These are phyloP conservation scores for Pseudonitzschia delicatissima DNA, from an alignment of 108 stramenopile species.

Conservation along the genomic window DNA sequence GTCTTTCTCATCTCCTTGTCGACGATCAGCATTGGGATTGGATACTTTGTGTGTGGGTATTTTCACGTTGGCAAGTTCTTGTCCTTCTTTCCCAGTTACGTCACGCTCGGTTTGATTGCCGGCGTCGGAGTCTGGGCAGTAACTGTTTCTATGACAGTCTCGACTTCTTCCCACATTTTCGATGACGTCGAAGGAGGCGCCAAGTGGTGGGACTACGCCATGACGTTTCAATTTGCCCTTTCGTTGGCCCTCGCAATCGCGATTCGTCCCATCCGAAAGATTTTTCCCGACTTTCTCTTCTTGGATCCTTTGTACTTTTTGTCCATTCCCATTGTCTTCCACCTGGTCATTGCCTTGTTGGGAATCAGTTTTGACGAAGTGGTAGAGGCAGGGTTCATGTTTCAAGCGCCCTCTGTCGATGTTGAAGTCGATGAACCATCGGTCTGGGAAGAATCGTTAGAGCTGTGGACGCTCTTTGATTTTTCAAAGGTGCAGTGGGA, in stretches of 20 bases:
- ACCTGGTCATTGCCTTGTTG: not conserved
- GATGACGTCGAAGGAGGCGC: not conserved
- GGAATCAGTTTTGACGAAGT: not conserved
- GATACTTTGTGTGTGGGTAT: not conserved
- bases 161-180: not conserved
- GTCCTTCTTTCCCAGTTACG: not conserved
- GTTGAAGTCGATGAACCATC: not conserved
- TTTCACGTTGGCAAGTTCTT: not conserved
- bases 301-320: not conserved
- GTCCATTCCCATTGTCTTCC: not conserved
- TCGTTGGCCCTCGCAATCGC: not conserved
- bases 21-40: not conserved
- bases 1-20: not conserved
- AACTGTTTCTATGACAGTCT: not conserved
- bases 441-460: not conserved
- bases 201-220: not conserved
- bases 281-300: not conserved
- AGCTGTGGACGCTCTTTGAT: not conserved
- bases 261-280: not conserved
- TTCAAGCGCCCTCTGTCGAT: not conserved
- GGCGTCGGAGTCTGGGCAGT: not conserved
- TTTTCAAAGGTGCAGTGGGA: not conserved
- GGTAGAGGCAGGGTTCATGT: not conserved
- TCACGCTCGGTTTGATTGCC: not conserved
- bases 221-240: not conserved